Evolutionary conservation across 306 rosid genomes (phyloP).

Genomic region (Castanea sativa): DNA sequence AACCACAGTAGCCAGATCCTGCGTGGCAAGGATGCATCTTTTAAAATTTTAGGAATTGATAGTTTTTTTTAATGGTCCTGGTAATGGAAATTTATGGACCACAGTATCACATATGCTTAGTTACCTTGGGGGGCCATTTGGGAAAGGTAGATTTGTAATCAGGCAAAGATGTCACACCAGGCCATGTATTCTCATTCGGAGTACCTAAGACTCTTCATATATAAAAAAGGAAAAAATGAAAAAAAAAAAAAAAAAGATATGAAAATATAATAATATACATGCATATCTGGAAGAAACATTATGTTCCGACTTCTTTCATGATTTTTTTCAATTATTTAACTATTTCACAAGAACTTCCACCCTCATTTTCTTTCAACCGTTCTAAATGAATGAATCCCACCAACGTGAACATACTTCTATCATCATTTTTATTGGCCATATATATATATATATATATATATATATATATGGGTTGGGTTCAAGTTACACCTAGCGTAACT

Average conservation of each 20-base stretch:
- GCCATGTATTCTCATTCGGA: slow-evolving; percentile 95
- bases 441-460: too few species aligned
- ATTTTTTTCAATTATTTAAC: not conserved
- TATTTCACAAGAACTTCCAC: not conserved
- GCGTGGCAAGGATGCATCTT: slow-evolving; percentile 21
- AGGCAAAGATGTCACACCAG: slow-evolving; percentile 95
- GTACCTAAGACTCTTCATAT: slow-evolving; percentile 88
- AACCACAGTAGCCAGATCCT: slow-evolving; percentile 78
- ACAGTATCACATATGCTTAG: not conserved
- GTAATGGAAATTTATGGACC: slow-evolving; percentile 3
- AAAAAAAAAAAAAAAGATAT: slow-evolving; percentile 5
- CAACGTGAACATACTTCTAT: too few species aligned
- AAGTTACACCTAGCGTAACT: too few species aligned
- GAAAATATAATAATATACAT: slow-evolving; percentile 1
- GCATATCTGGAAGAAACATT: not conserved
- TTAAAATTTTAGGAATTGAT: not conserved
- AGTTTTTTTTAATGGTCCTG: not conserved
- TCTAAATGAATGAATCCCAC: too few species aligned
- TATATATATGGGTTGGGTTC: too few species aligned
- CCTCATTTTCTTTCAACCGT: not conserved
- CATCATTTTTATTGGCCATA: too few species aligned
- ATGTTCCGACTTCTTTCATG: not conserved
- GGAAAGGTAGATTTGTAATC: slow-evolving; percentile 95
- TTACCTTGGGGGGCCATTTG: slow-evolving; percentile 87
- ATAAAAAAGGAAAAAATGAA: not conserved